Percentiles rank a stretch among this genome's conserved stretches.
These are phyloP conservation scores for Psilocybe tampanensis DNA, from an alignment of 768 basidiomycete species.

Conservation along the genomic window DNA sequence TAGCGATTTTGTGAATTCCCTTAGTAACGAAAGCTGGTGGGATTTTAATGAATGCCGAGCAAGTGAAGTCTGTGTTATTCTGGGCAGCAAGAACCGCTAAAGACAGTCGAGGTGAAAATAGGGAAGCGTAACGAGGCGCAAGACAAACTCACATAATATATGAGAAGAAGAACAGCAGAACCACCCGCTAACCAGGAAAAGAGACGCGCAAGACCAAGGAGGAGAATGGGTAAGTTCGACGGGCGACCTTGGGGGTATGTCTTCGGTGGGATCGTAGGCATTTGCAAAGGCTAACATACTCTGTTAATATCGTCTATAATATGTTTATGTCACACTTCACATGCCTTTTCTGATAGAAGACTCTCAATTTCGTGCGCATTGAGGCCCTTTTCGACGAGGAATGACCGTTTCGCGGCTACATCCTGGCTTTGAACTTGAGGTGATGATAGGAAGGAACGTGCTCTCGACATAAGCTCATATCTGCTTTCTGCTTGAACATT, in stretches of 20 bases:
- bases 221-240: conserved; percentile 66
- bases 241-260: conserved; percentile 73
- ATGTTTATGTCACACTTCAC: conserved; percentile 15
- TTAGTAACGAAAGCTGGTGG: conserved; percentile 61
- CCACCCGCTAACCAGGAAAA: conserved; percentile 71
- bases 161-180: conserved; percentile 55
- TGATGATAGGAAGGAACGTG: conserved; percentile 66
- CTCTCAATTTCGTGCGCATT: conserved; percentile 58
- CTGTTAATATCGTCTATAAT: neutral
- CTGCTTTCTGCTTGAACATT: conserved; percentile 6
- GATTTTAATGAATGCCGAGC: conserved; percentile 63
- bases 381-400: conserved; percentile 74
- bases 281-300: conserved; percentile 28
- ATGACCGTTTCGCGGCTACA: conserved; percentile 54
- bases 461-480: conserved; percentile 50
- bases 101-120: conserved; percentile 9
- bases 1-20: conserved; percentile 56
- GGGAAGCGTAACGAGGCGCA: neutral
- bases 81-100: conserved; percentile 72
- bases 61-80: conserved; percentile 55
- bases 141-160: conserved; percentile 59
- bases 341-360: conserved; percentile 59
- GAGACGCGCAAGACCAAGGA: conserved; percentile 62
- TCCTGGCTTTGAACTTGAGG: conserved; percentile 67
- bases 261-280: conserved; percentile 67